These are phyloP conservation scores for Blastobotrys americana DNA, from an alignment of 805 yeast species.

Conservation along the genomic window DNA sequence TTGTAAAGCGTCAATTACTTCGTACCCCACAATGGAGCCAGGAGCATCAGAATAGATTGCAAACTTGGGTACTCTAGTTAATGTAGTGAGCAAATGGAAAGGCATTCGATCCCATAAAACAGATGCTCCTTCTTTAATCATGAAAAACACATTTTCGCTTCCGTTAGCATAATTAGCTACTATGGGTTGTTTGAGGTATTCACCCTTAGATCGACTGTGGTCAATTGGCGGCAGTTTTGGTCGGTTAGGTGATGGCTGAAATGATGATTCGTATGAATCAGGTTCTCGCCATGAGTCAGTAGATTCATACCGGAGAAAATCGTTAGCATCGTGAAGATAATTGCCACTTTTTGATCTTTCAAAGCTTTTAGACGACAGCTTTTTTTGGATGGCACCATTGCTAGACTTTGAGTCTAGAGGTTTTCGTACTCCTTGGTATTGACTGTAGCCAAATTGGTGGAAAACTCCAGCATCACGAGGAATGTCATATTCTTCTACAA, in stretches of 20 bases:
- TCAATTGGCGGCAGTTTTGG: slow-evolving; percentile 9
- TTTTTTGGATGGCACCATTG: neutral
- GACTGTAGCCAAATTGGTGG: neutral
- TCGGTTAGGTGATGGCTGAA: slow-evolving; percentile 4
- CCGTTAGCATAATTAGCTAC: slow-evolving; percentile 24
- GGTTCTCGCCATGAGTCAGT: slow-evolving; percentile 15
- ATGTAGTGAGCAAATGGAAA: slow-evolving; percentile 29
- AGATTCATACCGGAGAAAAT: slow-evolving; percentile 8
- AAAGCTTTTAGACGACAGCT: neutral
- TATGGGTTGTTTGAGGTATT: slow-evolving; percentile 20
- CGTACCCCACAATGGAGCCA: slow-evolving; percentile 27
- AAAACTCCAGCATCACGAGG: neutral
- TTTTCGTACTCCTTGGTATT: neutral
- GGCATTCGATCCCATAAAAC: slow-evolving; percentile 33
- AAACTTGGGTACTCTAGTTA: slow-evolving; percentile 27
- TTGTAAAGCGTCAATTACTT: slow-evolving; percentile 28
- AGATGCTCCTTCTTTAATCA: slow-evolving; percentile 34
- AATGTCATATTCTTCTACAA: too few relatives aligned
- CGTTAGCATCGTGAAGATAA: neutral
- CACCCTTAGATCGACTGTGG: slow-evolving; percentile 7
- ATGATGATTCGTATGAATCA: slow-evolving; percentile 7
- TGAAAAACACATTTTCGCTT: slow-evolving; percentile 25
- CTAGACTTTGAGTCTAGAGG: too few relatives aligned
- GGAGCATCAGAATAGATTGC: slow-evolving; percentile 31
- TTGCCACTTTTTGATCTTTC: neutral